A percentile compares a stretch with the other conserved stretches of the same genome.
These are phyloP conservation scores for Solanum paucissectum DNA, from an alignment of 257 asterid species.

Conservation along the genomic window DNA sequence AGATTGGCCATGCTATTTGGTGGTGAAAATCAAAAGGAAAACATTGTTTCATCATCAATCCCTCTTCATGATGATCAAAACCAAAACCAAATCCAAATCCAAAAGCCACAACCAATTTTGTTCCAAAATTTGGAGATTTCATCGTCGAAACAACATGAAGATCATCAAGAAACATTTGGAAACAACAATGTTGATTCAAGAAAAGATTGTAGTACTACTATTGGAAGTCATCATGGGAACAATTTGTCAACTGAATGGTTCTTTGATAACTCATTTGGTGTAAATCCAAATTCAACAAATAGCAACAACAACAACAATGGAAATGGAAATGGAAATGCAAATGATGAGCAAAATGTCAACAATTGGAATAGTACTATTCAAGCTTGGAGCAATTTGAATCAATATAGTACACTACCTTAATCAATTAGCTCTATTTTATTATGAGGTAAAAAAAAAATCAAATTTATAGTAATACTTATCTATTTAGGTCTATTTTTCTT, in stretches of 20 bases:
- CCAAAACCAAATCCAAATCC: not conserved
- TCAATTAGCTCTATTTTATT: not conserved
- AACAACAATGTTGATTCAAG: constrained; percentile 8
- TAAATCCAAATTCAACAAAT: constrained; percentile 22
- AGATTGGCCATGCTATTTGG: constrained; percentile 55
- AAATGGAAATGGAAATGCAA: not conserved
- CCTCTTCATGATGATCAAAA: constrained; percentile 1
- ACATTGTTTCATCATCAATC: not conserved
- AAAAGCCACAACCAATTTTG: constrained; percentile 58
- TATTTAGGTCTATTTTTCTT: not conserved
- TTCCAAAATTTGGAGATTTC: constrained; percentile 50
- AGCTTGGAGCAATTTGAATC: constrained; percentile 49
- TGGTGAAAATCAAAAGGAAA: constrained; percentile 22
- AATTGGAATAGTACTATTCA: constrained; percentile 50
- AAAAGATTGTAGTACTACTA: constrained; percentile 12
- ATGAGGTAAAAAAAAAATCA: not conserved
- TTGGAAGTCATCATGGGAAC: constrained; percentile 11
- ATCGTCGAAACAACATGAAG: constrained; percentile 8
- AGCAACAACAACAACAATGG: not conserved
- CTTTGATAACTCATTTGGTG: constrained; percentile 38
- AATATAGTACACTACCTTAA: constrained; percentile 45
- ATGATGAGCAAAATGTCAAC: constrained; percentile 18
- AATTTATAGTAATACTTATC: not conserved
- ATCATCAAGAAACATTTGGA: not conserved
- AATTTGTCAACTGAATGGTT: constrained; percentile 58